Evolutionary conservation across 1,139 yeast species (phyloP).

Genomic region (Yamadazyma blattariae): DNA sequence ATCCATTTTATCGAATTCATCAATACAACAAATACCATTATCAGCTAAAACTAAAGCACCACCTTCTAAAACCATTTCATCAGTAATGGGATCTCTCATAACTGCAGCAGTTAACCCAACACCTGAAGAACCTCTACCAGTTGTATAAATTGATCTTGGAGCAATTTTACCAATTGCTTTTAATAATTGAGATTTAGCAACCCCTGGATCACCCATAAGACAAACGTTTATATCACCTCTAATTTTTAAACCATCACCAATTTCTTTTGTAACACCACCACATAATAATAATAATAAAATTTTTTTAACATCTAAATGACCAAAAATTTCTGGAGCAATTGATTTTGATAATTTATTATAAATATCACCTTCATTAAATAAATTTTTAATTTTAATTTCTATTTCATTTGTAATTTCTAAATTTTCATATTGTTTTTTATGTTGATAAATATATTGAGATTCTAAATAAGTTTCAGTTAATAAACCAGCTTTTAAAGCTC

Average conservation of each 20-base stretch:
- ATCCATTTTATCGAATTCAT: slow-evolving; percentile 99
- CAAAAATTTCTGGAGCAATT: slow-evolving; percentile 97
- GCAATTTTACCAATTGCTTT: slow-evolving; percentile 91
- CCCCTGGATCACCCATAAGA: slow-evolving; percentile 99
- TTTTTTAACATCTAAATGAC: slow-evolving; percentile 91
- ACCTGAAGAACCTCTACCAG: slow-evolving; percentile 98
- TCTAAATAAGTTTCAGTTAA: slow-evolving; percentile 92
- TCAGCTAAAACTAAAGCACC: slow-evolving; percentile 98
- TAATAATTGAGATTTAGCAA: slow-evolving; percentile 94
- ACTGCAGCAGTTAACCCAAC: slow-evolving; percentile 99
- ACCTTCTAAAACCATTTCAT: slow-evolving; percentile 97
- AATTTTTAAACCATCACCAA: slow-evolving; percentile 95
- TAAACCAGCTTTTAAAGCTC: slow-evolving; percentile 87
- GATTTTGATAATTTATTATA: slow-evolving; percentile 82
- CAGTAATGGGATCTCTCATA: slow-evolving; percentile 97
- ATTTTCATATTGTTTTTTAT: slow-evolving; percentile 81
- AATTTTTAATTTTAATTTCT: slow-evolving; percentile 50
- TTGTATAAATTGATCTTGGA: slow-evolving; percentile 96
- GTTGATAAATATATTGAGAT: slow-evolving; percentile 82
- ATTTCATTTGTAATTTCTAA: slow-evolving; percentile 58
- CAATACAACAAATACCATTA: slow-evolving; percentile 97
- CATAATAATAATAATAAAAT: slow-evolving; percentile 79
- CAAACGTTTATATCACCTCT: slow-evolving; percentile 97
- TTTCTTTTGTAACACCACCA: slow-evolving; percentile 93
- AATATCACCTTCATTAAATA: slow-evolving; percentile 59